Conservation (phyloP, 1,139 yeast genomes). For the Saccharomycopsis hybrid region DNA sequence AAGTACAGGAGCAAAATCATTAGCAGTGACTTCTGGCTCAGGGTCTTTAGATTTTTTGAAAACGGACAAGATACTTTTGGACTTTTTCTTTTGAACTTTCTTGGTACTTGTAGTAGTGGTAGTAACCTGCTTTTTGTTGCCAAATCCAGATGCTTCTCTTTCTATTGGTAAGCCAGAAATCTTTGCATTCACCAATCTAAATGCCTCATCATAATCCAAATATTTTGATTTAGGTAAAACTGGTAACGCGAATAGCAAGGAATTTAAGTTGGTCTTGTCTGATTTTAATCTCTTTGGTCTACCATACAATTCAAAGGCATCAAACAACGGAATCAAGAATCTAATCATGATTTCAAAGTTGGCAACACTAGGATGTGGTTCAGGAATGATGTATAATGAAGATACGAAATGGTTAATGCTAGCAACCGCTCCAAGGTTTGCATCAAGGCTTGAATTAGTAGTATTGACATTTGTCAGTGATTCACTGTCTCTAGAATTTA, state of each 20-base stretch:
- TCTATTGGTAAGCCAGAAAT: conserved; percentile 9
- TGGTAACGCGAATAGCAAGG: conserved; percentile 76
- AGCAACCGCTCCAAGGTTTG: no score
- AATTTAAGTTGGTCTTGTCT: conserved; percentile 61
- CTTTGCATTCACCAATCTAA: conserved; percentile 12
- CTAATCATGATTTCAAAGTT: conserved; percentile 81
- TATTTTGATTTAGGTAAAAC: conserved; percentile 72
- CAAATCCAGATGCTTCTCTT: conserved; percentile 1
- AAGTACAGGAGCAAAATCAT: no score
- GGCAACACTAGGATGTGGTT: conserved; percentile 75
- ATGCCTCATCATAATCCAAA: conserved; percentile 39
- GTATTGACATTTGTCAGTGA: background rate
- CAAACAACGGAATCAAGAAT: conserved; percentile 66
- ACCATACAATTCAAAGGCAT: conserved; percentile 75
- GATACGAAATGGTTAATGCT: conserved; percentile 28
- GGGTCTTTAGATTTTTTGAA: conserved; percentile 6
- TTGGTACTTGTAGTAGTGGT: background rate
- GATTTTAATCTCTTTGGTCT: conserved; percentile 75
- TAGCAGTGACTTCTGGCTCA: background rate
- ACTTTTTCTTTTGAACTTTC: conserved; percentile 7
- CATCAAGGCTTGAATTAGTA: no score
- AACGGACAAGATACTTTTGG: conserved; percentile 6
- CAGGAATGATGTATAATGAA: conserved; percentile 75
- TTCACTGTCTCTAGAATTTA: conserved; percentile 12
- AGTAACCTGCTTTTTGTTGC: conserved; percentile 1